Conservation (phyloP, 495 filamentous ascomycete genomes). For the Aspergillus ostianus region DNA sequence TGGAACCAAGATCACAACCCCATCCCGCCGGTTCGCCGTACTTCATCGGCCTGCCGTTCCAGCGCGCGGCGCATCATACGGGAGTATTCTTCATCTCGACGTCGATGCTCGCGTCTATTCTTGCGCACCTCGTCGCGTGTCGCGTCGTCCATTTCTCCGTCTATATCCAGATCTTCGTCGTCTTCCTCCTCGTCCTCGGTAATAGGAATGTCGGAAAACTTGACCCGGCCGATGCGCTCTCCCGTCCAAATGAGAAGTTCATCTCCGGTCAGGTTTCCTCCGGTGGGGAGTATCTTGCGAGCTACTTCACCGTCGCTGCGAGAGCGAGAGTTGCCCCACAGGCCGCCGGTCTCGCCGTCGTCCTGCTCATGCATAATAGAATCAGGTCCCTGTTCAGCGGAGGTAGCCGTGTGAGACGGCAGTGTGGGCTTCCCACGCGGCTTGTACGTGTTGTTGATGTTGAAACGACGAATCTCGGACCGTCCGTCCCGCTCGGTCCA, state of each 20-base stretch:
- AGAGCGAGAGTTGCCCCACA: constrained; percentile 27
- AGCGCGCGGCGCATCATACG: constrained; percentile 71
- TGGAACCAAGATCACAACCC: constrained; percentile 39
- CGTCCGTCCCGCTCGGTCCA: constrained; percentile 90
- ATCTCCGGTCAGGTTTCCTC: constrained; percentile 48
- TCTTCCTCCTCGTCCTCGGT: constrained; percentile 43
- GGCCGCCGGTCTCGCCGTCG: constrained; percentile 18
- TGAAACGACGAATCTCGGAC: constrained; percentile 74
- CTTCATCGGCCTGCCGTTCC: constrained; percentile 78
- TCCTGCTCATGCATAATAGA: constrained; percentile 1
- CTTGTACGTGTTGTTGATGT: constrained; percentile 57
- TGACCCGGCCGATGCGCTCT: constrained; percentile 70
- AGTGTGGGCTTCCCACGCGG: constrained; percentile 9
- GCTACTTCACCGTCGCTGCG: constrained; percentile 50
- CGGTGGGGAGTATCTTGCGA: constrained; percentile 67
- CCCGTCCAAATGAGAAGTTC: constrained; percentile 80
- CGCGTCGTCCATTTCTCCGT: constrained; percentile 34
- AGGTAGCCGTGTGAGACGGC: not conserved
- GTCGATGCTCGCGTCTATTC: constrained; percentile 38
- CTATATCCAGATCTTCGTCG: constrained; percentile 41
- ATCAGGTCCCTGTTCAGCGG: not conserved
- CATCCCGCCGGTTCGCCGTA: constrained; percentile 70
- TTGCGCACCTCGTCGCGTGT: constrained; percentile 41
- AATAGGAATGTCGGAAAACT: constrained; percentile 53
- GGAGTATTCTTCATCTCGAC: constrained; percentile 57